These are phyloP conservation scores for Arabidopsis suecica DNA, from an alignment of 345 rosid species.

Conservation along the genomic window DNA sequence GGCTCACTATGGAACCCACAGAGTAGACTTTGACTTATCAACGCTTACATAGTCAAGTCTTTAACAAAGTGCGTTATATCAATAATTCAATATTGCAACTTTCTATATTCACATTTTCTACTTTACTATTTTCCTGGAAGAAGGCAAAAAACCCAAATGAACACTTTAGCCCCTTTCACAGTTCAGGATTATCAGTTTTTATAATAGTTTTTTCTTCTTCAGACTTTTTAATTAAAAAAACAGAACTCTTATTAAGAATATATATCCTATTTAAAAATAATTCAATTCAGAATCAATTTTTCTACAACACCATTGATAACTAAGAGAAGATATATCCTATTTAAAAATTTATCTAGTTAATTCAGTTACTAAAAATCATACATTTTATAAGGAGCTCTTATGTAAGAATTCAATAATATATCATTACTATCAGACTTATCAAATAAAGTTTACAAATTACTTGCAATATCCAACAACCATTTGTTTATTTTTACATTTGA, in stretches of 20 bases:
- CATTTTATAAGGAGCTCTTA: background rate
- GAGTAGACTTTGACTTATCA: conserved; percentile 42
- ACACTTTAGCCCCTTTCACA: too few species aligned
- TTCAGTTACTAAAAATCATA: background rate
- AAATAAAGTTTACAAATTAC: background rate
- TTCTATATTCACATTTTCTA: conserved; percentile 8
- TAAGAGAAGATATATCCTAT: too few species aligned
- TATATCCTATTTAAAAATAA: too few species aligned
- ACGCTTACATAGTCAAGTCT: conserved; percentile 32
- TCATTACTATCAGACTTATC: background rate
- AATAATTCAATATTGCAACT: conserved; percentile 1
- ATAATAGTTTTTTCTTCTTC: too few species aligned
- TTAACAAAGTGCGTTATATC: background rate
- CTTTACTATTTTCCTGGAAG: background rate
- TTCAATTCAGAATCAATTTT: background rate
- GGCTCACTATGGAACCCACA: conserved; percentile 32
- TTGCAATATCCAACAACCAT: background rate
- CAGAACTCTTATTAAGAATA: too few species aligned
- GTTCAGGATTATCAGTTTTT: too few species aligned
- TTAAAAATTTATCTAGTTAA: too few species aligned
- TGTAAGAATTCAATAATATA: background rate
- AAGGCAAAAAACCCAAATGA: background rate
- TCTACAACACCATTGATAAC: background rate
- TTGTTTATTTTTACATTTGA: background rate
- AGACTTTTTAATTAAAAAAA: too few species aligned